phyloP scores from a whole-genome alignment of 192 early-diverging fungal genomes.

The Coemansia sp. region DNA sequence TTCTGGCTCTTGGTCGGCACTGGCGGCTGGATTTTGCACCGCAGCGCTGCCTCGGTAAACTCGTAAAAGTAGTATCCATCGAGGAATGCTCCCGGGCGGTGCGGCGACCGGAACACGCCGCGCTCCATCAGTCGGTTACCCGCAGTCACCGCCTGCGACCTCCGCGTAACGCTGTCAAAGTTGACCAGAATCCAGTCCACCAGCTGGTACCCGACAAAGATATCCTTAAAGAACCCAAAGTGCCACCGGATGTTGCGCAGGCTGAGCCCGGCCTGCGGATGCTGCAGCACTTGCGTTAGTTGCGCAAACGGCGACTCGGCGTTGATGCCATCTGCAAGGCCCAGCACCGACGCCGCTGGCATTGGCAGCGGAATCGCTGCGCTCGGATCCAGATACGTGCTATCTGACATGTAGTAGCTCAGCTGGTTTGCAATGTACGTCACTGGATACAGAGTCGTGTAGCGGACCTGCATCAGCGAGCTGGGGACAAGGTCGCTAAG shows the following conservation, averaged over 20 bases:
- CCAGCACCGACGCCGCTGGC: conserved; percentile 11
- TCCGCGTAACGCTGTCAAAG: conserved; percentile 71
- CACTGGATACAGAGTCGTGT: conserved; percentile 38
- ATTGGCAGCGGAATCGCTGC: conserved; percentile 24
- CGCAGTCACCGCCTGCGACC: conserved; percentile 73
- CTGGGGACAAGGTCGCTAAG: conserved; percentile 34
- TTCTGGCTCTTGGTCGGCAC: conserved; percentile 5
- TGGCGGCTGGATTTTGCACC: conserved; percentile 3
- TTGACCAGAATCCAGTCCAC: conserved; percentile 85
- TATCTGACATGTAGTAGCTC: conserved; percentile 29
- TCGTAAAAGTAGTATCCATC: conserved; percentile 91
- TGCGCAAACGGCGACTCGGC: conserved; percentile 48
- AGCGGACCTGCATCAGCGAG: conserved; percentile 43
- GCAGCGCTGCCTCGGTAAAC: conserved; percentile 27
- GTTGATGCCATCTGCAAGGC: conserved; percentile 37
- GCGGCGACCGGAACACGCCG: conserved; percentile 67
- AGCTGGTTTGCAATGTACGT: conserved; percentile 36
- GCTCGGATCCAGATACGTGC: conserved; percentile 25
- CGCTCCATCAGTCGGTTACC: conserved; percentile 76
- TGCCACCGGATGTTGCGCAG: conserved; percentile 87
- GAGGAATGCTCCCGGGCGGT: conserved; percentile 66
- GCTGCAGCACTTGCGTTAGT: conserved; percentile 71
- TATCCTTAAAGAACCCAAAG: conserved; percentile 63
- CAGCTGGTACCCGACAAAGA: conserved; percentile 79
- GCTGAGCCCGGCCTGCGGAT: conserved; percentile 62